phyloP scores from a whole-genome alignment of 495 filamentous ascomycete species.

The Copromyces sp. region DNA sequence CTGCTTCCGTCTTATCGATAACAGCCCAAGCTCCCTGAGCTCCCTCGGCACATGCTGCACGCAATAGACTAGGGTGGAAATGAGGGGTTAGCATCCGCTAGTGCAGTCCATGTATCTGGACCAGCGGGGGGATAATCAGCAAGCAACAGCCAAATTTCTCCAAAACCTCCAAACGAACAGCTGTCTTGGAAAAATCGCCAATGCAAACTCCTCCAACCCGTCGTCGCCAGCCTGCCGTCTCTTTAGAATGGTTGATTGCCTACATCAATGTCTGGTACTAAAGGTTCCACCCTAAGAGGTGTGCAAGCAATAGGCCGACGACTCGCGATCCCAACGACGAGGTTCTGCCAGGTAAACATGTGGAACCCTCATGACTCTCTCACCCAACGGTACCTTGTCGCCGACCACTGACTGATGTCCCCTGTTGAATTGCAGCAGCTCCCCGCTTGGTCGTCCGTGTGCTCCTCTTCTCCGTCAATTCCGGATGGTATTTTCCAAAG shows the following conservation, averaged over 20 bases:
- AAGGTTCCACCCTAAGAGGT: conserved; percentile 15
- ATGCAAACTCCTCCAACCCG: not conserved
- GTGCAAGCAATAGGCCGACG: not conserved
- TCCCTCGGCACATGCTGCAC: not conserved
- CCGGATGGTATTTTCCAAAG: not conserved
- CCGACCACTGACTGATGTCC: not conserved
- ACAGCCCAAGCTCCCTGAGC: not conserved
- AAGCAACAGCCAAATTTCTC: not conserved
- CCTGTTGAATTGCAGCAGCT: not conserved
- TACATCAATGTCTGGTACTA: conserved; percentile 19
- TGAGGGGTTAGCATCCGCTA: not conserved
- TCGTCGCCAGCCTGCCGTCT: not conserved
- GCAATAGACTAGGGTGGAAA: not conserved
- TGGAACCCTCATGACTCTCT: not conserved
- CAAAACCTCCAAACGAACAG: not conserved
- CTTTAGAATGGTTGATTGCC: conserved; percentile 5
- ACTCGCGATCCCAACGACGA: not conserved
- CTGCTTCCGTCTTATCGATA: not conserved
- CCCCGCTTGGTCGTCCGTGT: not conserved
- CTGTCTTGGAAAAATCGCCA: not conserved
- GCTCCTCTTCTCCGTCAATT: not conserved
- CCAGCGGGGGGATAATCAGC: not conserved
- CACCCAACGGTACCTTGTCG: not conserved
- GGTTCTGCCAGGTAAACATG: not conserved
- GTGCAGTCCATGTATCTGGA: not conserved